Conservation (phyloP, 495 filamentous ascomycete species). For the Parachaetomium inaequale region DNA sequence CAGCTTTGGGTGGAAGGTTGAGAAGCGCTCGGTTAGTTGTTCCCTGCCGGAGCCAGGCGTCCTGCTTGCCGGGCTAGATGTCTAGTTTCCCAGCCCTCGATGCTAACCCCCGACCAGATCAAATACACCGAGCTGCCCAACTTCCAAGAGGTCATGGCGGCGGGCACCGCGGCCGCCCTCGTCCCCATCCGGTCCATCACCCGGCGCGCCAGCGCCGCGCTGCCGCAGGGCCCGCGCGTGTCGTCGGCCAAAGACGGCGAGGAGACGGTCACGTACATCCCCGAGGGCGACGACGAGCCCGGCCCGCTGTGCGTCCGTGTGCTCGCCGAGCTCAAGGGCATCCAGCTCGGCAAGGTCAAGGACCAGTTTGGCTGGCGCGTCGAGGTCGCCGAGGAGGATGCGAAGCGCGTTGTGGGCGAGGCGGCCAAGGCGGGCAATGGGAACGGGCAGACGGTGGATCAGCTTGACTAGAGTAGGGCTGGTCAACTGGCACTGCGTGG, state of each 20-base stretch:
- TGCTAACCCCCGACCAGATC: constrained; percentile 51
- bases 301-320: constrained; percentile 68
- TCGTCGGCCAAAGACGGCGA: constrained; percentile 32
- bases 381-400: constrained; percentile 50
- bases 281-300: constrained; percentile 58
- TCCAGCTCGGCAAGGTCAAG: constrained; percentile 73
- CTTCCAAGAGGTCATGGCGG: constrained; percentile 86
- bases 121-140: constrained; percentile 70
- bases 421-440: constrained; percentile 15
- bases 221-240: constrained; percentile 36
- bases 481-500: no score
- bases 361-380: constrained; percentile 74
- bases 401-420: constrained; percentile 35
- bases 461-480: constrained; percentile 44
- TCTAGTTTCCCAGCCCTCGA: no score
- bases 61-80: no score
- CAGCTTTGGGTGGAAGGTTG: constrained; percentile 64
- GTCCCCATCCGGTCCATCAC: constrained; percentile 89
- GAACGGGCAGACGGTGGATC: constrained; percentile 34
- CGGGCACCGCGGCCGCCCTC: constrained; percentile 86
- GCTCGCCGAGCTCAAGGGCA: constrained; percentile 71
- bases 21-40: constrained; percentile 52
- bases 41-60: background rate
- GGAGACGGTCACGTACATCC: constrained; percentile 67
- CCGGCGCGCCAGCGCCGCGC: constrained; percentile 48